Base-by-base conservation (phyloP, 345 rosid species). In the Lenwebbia sp. region DNA sequence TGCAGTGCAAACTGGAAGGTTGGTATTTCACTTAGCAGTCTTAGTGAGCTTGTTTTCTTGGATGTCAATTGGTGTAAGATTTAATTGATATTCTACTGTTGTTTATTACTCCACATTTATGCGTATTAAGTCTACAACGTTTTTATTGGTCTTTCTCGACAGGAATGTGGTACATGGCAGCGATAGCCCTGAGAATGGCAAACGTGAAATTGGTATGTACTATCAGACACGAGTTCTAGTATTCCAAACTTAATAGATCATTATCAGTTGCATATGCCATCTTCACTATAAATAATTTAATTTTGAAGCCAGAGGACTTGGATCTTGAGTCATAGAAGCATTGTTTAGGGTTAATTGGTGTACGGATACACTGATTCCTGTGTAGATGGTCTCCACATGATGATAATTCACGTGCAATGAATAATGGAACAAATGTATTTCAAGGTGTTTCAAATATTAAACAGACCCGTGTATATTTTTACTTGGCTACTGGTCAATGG, bases 1-100 rank as follows among this genome's bases (percentile, higher is more conserved):
- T 51, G 97, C 99, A 65, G 98, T 97, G 83, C 98, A 97, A 94
- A 96, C 99, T 5, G 99, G 99, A 92, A 96, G 99, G 99, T 97
- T 57, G 91, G 76, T 54, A 81, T 76, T 89, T 82, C 8, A 83
- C 57, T 86, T 83, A 28, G 22, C 33, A 86, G 52, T 40, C 47
- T 47, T 54, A 75, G 47, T 47, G 76, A 82, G 47, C 83, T 53
- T 54, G 44, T 30, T 40, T 54, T 15, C 54, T 78, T 55, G 57
- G 85, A 83, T 55, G 75, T 54, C 52, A 10, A 12, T 19, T 49
- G 57, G 37, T 33, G 52, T 53, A 70, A 19, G 7, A 37, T 85
- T 78, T 57, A 12, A 19, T 28, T 49, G 54, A 51, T 26, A 53
- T 53, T 62, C 17, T 60, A 53, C 25, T 19, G 81, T 9, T 1